Evolutionary conservation across 1,139 yeast genomes (phyloP).

Genomic region (Pichia sp.): DNA sequence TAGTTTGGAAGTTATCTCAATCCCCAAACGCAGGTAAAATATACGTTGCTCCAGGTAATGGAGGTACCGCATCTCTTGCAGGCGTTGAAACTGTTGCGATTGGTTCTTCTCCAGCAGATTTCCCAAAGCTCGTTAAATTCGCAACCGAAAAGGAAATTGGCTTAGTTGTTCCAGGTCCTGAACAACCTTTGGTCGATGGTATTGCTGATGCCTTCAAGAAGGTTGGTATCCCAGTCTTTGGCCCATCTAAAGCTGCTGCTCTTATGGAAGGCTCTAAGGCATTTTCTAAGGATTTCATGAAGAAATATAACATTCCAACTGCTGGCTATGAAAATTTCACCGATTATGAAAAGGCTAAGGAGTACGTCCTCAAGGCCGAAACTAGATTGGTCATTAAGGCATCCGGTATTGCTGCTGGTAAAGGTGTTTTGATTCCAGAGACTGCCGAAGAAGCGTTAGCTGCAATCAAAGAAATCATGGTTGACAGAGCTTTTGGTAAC

Average conservation of each 20-base stretch:
- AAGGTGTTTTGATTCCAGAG: slow-evolving; percentile 92
- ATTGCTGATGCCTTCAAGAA: slow-evolving; percentile 59
- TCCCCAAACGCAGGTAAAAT: slow-evolving; percentile 65
- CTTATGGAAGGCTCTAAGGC: slow-evolving; percentile 96
- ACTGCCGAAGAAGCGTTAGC: slow-evolving; percentile 75
- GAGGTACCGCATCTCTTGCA: slow-evolving; percentile 60
- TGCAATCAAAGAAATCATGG: slow-evolving; percentile 87
- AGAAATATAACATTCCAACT: slow-evolving; percentile 85
- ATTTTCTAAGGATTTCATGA: slow-evolving; percentile 91
- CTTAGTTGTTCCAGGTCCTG: slow-evolving; percentile 97
- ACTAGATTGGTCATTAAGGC: slow-evolving; percentile 92
- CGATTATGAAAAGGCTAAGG: slow-evolving; percentile 63
- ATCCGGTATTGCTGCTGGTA: slow-evolving; percentile 97
- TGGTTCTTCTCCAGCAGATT: slow-evolving; percentile 52
- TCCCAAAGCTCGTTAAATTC: slow-evolving; percentile 54
- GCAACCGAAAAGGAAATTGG: slow-evolving; percentile 62
- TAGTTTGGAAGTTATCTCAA: slow-evolving; percentile 85
- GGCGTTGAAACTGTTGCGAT: slow-evolving; percentile 69
- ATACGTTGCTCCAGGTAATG: slow-evolving; percentile 96
- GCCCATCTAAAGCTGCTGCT: slow-evolving; percentile 89
- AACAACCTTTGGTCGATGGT: slow-evolving; percentile 96
- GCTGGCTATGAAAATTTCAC: slow-evolving; percentile 83
- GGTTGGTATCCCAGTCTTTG: slow-evolving; percentile 93
- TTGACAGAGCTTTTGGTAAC: slow-evolving; percentile 76
- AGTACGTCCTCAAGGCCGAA: slow-evolving; percentile 57